Percentiles rank a stretch among this genome's conserved stretches.
Evolutionary conservation across 2,329 filamentous ascomycete genomes (phyloP).

Genomic region (Grosmannia serpens): DNA sequence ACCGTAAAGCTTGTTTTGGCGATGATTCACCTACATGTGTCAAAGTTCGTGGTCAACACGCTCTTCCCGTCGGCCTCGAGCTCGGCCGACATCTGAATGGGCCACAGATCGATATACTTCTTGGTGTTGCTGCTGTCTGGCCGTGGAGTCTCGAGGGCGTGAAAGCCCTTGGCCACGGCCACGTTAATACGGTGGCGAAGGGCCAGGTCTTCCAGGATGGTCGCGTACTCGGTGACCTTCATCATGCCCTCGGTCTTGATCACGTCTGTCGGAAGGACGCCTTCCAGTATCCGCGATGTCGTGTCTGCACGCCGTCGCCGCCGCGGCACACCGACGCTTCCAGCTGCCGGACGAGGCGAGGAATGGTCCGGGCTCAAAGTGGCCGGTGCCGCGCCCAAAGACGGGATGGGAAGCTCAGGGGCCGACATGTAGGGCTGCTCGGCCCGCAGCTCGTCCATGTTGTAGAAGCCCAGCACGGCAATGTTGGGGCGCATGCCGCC

Average conservation of each 20-base stretch:
- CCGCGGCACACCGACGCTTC: background rate
- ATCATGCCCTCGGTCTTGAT: constrained; percentile 59
- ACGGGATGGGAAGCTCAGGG: constrained; percentile 11
- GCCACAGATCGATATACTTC: constrained; percentile 80
- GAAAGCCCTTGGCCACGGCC: constrained; percentile 72
- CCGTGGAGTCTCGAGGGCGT: constrained; percentile 60
- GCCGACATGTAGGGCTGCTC: constrained; percentile 39
- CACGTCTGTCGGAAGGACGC: constrained; percentile 54
- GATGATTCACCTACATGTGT: constrained; percentile 55
- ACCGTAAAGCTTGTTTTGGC: background rate
- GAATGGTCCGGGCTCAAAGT: background rate
- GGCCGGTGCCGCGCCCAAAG: constrained; percentile 16
- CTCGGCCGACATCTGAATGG: constrained; percentile 86
- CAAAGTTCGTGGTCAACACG: constrained; percentile 77
- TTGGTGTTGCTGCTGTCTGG: constrained; percentile 52
- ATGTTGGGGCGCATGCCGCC: constrained; percentile 88
- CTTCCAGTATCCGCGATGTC: constrained; percentile 43
- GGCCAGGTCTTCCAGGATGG: constrained; percentile 71
- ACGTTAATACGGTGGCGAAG: constrained; percentile 73
- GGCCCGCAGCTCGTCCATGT: constrained; percentile 62
- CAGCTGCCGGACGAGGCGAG: background rate
- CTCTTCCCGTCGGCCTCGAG: constrained; percentile 55
- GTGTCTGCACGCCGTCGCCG: constrained; percentile 39
- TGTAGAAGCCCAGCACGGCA: constrained; percentile 69
- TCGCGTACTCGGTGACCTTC: constrained; percentile 63